phyloP scores from a whole-genome alignment of 768 basidiomycete genomes.

The Boletus vermiculosoides region DNA sequence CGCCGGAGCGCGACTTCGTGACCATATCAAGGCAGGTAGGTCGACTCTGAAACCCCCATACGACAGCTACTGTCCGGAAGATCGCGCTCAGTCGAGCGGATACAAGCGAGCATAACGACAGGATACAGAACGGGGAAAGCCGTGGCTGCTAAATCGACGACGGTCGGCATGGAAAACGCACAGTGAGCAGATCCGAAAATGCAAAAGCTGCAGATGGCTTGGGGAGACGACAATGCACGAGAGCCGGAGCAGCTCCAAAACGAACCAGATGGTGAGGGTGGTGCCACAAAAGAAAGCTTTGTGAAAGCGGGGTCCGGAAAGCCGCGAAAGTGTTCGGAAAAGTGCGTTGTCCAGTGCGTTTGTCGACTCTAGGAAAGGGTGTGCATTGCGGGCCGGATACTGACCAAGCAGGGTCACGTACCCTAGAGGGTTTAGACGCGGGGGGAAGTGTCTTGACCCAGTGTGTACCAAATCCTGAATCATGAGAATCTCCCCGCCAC shows the following conservation, averaged over 20 bases:
- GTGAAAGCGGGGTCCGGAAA: conserved; percentile 6
- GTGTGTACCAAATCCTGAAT: background rate
- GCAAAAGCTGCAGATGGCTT: background rate
- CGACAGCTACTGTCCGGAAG: background rate
- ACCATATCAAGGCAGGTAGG: background rate
- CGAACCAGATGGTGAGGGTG: background rate
- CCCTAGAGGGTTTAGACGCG: background rate
- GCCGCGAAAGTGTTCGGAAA: conserved; percentile 2
- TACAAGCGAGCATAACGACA: background rate
- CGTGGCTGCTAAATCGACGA: conserved; percentile 1
- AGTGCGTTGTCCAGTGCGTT: conserved; percentile 1
- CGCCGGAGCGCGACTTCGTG: background rate
- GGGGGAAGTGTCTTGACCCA: background rate
- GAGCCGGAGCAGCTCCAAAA: background rate
- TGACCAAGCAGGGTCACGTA: conserved; percentile 5
- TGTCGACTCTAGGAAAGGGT: background rate
- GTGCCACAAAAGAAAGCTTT: background rate
- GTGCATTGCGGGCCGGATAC: background rate
- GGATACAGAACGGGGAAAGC: background rate
- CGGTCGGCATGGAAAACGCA: background rate
- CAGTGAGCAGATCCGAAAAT: background rate
- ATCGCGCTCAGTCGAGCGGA: background rate
- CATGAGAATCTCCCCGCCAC: background rate
- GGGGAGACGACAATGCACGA: conserved; percentile 9
- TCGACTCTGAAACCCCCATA: background rate